Conservation (phyloP, 192 early-diverging fungal species). For the Coemansia sp. region DNA sequence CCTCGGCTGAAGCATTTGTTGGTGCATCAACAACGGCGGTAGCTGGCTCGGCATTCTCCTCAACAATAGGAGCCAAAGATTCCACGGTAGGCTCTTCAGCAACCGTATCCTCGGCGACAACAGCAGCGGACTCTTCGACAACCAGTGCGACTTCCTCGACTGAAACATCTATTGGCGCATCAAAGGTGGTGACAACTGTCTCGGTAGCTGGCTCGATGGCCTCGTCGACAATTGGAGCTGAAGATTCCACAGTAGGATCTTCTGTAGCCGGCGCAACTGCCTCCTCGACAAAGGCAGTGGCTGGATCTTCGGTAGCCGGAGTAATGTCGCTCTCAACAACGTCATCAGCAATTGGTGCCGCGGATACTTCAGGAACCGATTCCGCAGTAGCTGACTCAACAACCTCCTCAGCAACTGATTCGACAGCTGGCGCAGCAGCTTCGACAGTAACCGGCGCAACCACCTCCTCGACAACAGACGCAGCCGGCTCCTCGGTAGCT, state of each 20-base stretch:
- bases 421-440: neutral
- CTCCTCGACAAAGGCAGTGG: neutral
- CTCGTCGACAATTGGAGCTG: neutral
- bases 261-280: neutral
- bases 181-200: neutral
- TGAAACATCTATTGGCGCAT: neutral
- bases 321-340: neutral
- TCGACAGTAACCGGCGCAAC: neutral
- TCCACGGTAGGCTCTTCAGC: neutral
- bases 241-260: neutral
- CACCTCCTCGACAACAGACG: neutral
- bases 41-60: neutral
- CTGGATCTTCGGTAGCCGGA: neutral
- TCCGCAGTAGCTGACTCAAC: constrained; percentile 10
- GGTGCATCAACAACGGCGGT: neutral
- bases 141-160: neutral
- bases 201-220: neutral
- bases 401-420: neutral
- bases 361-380: constrained; percentile 5
- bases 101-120: neutral
- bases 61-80: neutral
- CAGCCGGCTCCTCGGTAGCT: neutral
- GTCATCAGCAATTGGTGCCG: neutral
- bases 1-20: neutral
- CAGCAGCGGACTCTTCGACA: constrained; percentile 6